Evolutionary conservation across 139 green algal species (phyloP).

Genomic region (Micractinium conductrix): DNA sequence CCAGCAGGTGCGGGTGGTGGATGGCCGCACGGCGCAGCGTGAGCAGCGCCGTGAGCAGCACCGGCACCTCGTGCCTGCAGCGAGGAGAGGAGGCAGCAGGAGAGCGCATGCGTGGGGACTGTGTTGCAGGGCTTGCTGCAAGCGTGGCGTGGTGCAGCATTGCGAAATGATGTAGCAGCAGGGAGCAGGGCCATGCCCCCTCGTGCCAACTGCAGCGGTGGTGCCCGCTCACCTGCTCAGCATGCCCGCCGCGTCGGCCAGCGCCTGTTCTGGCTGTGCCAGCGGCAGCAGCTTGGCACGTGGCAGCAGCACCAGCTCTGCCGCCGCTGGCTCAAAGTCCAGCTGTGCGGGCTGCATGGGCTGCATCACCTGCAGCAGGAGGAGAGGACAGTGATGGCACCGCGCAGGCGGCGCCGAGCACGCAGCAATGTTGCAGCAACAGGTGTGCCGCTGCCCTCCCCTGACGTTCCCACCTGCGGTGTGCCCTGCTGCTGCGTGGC

Average conservation of each 20-base stretch:
- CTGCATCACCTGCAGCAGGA: too few species aligned
- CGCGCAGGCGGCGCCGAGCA: background rate
- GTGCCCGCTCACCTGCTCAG: background rate
- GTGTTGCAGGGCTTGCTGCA: too few species aligned
- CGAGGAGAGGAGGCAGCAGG: too few species aligned
- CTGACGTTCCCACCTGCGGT: background rate
- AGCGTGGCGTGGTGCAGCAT: too few species aligned
- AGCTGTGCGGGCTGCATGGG: background rate
- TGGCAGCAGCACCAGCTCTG: slow-evolving; percentile 20
- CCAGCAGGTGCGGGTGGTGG: slow-evolving; percentile 16
- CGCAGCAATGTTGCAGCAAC: background rate
- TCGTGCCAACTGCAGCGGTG: too few species aligned
- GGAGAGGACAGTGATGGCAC: background rate
- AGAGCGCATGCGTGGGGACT: too few species aligned
- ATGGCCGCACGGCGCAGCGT: slow-evolving; percentile 24
- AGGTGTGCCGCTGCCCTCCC: background rate
- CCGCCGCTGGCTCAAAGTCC: slow-evolving; percentile 3
- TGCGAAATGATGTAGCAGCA: too few species aligned
- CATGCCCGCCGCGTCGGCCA: slow-evolving; percentile 15
- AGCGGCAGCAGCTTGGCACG: slow-evolving; percentile 25
- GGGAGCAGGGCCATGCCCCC: too few species aligned
- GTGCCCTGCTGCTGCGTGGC: background rate
- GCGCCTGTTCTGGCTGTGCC: slow-evolving; percentile 5
- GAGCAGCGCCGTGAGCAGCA: slow-evolving; percentile 14
- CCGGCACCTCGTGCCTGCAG: slow-evolving; percentile 17